Conservation (phyloP, 83 land plant species). For the Larix sibirica region DNA sequence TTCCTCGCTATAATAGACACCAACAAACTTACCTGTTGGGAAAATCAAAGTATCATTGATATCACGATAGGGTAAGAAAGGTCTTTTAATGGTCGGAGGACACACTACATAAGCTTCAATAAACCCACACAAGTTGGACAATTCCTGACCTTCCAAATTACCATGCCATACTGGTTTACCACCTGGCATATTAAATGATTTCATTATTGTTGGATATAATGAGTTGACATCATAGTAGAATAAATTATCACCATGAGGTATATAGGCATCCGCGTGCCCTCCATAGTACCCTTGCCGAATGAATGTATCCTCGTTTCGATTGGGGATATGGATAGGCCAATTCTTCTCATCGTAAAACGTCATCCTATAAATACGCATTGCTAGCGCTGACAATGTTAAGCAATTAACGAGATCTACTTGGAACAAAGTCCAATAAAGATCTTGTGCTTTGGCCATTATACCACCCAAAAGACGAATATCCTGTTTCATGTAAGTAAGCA, state of each 20-base stretch:
- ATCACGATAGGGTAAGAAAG: conserved; percentile 14
- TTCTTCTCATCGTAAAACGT: not conserved
- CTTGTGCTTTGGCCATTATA: conserved; percentile 19
- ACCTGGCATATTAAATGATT: not conserved
- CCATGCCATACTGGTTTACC: not conserved
- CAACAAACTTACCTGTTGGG: not conserved
- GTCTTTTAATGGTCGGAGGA: not conserved
- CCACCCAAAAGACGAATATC: conserved; percentile 18
- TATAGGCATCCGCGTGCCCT: conserved; percentile 16
- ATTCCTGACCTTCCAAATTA: not conserved
- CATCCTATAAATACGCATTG: conserved; percentile 3
- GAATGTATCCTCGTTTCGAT: conserved; percentile 12
- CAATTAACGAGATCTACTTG: not conserved
- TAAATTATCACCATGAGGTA: conserved; percentile 16
- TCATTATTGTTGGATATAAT: conserved; percentile 19
- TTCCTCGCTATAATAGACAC: conserved; percentile 2
- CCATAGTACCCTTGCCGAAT: conserved; percentile 15
- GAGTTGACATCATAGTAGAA: conserved; percentile 16
- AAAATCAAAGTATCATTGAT: not conserved
- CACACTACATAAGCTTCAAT: conserved; percentile 15
- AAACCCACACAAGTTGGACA: not conserved
- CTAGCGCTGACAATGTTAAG: conserved; percentile 8
- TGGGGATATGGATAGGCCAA: conserved; percentile 19
- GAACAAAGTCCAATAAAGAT: conserved; percentile 15
- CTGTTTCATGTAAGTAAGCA: not conserved